phyloP scores from a whole-genome alignment of 2,329 filamentous ascomycete genomes.

The Thielaviopsis cerberus region DNA sequence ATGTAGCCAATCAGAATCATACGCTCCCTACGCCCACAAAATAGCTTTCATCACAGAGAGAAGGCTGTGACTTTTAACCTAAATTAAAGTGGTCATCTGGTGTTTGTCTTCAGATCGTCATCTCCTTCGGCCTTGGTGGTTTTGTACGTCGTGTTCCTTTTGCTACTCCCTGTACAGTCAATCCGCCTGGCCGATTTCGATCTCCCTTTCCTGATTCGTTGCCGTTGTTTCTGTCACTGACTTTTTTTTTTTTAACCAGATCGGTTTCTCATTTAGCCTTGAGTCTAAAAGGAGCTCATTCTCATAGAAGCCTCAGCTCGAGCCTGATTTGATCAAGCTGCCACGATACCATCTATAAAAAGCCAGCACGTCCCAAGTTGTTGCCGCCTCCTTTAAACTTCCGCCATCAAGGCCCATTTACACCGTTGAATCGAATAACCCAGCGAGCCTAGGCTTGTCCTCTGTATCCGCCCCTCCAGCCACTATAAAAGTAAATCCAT shows the following conservation, averaged over 20 bases:
- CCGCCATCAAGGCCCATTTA: background rate
- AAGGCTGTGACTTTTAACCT: too few relatives aligned
- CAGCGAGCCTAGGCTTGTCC: background rate
- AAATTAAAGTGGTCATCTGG: too few relatives aligned
- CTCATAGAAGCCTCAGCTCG: background rate
- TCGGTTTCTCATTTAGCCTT: background rate
- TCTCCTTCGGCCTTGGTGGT: too few relatives aligned
- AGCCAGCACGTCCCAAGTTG: background rate
- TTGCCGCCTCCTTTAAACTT: background rate
- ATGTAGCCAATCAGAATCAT: too few relatives aligned
- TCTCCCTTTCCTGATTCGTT: background rate
- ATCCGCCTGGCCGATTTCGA: background rate
- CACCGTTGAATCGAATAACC: background rate
- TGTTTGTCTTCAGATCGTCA: too few relatives aligned
- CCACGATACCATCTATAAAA: background rate
- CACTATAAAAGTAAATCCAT: background rate
- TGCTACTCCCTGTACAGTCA: background rate
- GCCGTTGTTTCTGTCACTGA: slow-evolving; percentile 2
- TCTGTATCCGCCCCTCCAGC: background rate
- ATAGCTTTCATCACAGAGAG: too few relatives aligned
- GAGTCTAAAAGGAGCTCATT: too few relatives aligned
- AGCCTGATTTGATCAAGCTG: background rate
- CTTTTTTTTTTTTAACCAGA: background rate
- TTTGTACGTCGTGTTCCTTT: too few relatives aligned
- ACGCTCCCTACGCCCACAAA: too few relatives aligned